Percentiles rank a stretch among this genome's conserved stretches.
These are phyloP conservation scores for Quercus robur DNA, from an alignment of 306 rosid genomes.

Conservation along the genomic window DNA sequence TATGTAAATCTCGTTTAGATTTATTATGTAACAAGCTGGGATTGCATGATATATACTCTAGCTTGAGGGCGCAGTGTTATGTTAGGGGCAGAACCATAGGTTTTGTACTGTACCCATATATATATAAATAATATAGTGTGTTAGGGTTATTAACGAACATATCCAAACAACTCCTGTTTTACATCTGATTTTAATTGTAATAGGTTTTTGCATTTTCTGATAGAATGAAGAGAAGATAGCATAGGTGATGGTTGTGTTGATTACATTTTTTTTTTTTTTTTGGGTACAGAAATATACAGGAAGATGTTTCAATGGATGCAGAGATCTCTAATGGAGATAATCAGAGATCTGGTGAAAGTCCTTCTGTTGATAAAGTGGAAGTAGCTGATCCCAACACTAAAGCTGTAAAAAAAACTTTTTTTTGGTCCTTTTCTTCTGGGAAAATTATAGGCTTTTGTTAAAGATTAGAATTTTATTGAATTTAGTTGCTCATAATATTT, in stretches of 20 bases:
- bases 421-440: slow-evolving; percentile 19
- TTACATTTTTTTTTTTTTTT: not conserved
- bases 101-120: no score
- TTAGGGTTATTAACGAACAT: no score
- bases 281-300: slow-evolving; percentile 65
- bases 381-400: slow-evolving; percentile 49
- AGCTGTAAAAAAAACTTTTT: slow-evolving; percentile 31
- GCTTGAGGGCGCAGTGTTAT: no score
- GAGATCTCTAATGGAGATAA: slow-evolving; percentile 59
- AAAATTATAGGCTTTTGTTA: slow-evolving; percentile 3
- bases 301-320: slow-evolving; percentile 54
- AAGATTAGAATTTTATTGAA: slow-evolving; percentile 7
- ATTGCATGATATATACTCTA: no score
- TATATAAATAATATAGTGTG: no score
- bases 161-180: not conserved
- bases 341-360: slow-evolving; percentile 50
- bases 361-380: slow-evolving; percentile 45
- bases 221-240: not conserved
- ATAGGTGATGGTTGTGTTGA: slow-evolving; percentile 20
- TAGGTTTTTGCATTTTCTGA: not conserved
- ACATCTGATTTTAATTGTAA: not conserved
- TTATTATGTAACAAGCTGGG: no score
- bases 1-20: no score
- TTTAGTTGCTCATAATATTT: slow-evolving; percentile 1
- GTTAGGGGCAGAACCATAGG: no score